Conservation (phyloP, 345 rosid species). For the Brassica incana region DNA sequence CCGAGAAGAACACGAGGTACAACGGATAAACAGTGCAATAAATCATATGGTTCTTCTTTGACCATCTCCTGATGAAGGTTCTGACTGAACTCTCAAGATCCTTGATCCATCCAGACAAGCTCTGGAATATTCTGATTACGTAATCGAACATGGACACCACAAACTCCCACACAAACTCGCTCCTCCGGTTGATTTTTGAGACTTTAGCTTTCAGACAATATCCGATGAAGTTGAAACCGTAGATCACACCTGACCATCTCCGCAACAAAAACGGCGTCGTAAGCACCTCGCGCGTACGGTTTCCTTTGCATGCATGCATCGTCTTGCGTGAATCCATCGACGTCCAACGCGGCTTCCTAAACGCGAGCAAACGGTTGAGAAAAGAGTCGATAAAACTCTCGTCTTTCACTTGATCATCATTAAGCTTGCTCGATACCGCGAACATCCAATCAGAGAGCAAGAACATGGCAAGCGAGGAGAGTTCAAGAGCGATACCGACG, state of each 20-base stretch:
- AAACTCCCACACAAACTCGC: neutral
- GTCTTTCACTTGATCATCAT: conserved; percentile 5
- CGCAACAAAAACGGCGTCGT: conserved; percentile 21
- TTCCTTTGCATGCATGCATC: neutral
- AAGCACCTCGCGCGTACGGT: conserved; percentile 24
- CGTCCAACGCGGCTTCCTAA: conserved; percentile 34
- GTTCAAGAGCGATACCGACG: conserved; percentile 56
- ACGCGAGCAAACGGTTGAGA: conserved; percentile 22
- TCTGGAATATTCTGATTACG: neutral
- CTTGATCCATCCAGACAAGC: neutral
- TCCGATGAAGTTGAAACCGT: conserved; percentile 48
- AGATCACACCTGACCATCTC: conserved; percentile 55
- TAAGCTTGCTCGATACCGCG: conserved; percentile 11
- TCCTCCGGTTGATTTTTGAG: conserved; percentile 22
- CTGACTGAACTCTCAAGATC: neutral
- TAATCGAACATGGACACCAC: neutral
- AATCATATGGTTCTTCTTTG: neutral
- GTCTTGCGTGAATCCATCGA: neutral
- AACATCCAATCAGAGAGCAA: conserved; percentile 65
- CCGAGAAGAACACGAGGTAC: neutral
- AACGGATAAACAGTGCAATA: conserved; percentile 4
- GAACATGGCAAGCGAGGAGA: conserved; percentile 41
- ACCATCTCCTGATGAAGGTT: neutral
- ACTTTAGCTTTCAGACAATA: conserved; percentile 46
- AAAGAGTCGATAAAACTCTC: neutral